A percentile compares a stretch with the other conserved stretches of the same genome.
These are phyloP conservation scores for Lachnellula willkommii DNA, from an alignment of 2,329 filamentous ascomycete species.

Conservation along the genomic window DNA sequence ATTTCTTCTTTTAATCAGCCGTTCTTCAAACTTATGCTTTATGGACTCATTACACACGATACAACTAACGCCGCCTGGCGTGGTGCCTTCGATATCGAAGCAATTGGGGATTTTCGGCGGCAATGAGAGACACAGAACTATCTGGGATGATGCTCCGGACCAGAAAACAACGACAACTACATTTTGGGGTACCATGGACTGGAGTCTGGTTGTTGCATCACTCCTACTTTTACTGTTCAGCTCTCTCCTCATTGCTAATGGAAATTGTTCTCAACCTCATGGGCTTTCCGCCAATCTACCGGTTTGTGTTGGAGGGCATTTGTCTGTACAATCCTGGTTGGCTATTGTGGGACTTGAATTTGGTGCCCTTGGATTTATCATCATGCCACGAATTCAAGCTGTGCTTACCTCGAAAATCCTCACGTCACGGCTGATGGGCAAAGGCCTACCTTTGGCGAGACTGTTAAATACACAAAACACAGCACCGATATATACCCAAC, in stretches of 20 bases:
- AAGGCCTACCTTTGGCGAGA: constrained; percentile 3
- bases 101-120: neutral
- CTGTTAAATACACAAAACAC: constrained; percentile 5
- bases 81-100: neutral
- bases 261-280: neutral
- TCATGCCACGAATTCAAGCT: constrained; percentile 3
- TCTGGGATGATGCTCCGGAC: neutral
- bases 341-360: constrained; percentile 11
- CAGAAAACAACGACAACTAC: constrained; percentile 1
- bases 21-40: neutral
- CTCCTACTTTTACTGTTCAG: constrained; percentile 1
- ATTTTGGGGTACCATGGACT: constrained; percentile 3
- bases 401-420: constrained; percentile 8
- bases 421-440: constrained; percentile 1
- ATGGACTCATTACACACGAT: neutral
- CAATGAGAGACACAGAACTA: neutral
- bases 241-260: constrained; percentile 2
- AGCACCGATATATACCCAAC: constrained; percentile 1
- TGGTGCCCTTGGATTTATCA: neutral
- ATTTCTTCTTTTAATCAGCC: neutral
- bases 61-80: neutral
- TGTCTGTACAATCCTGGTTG: constrained; percentile 10
- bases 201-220: constrained; percentile 1
- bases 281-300: neutral
- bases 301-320: constrained; percentile 7